These are phyloP conservation scores for Perkinsus olseni DNA, from an alignment of 169 alveolate species.

Conservation along the genomic window DNA sequence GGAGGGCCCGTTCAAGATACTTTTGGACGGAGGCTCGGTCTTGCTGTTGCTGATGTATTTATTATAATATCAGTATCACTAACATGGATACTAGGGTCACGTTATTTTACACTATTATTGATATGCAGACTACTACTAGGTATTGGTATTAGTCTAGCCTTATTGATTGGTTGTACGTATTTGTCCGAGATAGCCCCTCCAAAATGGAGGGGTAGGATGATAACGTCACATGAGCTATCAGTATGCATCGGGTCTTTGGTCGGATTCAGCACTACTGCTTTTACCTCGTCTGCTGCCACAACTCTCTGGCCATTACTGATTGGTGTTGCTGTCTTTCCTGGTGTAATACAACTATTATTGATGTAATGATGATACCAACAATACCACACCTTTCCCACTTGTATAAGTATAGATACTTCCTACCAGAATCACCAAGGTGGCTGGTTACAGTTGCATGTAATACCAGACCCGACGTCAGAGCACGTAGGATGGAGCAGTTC, in stretches of 20 bases:
- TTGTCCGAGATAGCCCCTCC: not conserved
- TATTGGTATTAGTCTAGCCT: not conserved
- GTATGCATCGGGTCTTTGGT: not conserved
- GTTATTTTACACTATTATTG: not conserved
- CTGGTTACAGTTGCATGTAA: not conserved
- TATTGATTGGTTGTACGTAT: not conserved
- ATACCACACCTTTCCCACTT: too few relatives aligned
- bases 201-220: not conserved
- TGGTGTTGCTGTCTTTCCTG: not conserved
- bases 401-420: not conserved
- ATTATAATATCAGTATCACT: not conserved
- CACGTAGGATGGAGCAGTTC: not conserved
- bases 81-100: not conserved
- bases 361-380: not conserved
- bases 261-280: not conserved
- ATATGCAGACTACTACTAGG: not conserved
- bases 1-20: not conserved
- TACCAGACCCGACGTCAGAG: not conserved
- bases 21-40: not conserved
- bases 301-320: not conserved
- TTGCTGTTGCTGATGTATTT: not conserved
- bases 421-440: not conserved
- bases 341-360: not conserved
- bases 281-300: not conserved
- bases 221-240: not conserved